A percentile compares a stretch with the other conserved stretches of the same genome.
phyloP scores from a whole-genome alignment of 257 asterid genomes.

The Solanum ossicruentum region DNA sequence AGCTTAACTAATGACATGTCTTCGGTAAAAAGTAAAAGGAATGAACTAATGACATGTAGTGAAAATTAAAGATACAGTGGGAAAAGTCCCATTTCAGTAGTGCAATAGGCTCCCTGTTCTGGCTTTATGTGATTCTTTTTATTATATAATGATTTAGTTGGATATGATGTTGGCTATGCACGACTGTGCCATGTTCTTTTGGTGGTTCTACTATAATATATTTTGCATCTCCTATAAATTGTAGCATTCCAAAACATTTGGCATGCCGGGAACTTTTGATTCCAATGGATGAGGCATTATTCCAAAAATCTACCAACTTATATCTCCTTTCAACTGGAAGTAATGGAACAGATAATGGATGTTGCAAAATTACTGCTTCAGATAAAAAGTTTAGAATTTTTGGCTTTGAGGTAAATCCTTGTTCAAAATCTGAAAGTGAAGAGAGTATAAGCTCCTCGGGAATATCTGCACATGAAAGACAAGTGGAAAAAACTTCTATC shows the following conservation, averaged over 20 bases:
- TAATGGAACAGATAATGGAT: not conserved
- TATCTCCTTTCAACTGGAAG: not conserved
- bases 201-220: not conserved
- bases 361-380: not conserved
- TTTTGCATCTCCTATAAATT: not conserved
- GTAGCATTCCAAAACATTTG: not conserved
- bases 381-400: conserved; percentile 6
- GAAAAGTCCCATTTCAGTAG: not conserved
- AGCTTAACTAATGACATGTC: not conserved
- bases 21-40: not conserved
- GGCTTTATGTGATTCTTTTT: not conserved
- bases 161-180: not conserved
- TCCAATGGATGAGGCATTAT: not conserved
- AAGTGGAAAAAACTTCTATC: not conserved
- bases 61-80: not conserved
- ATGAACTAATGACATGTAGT: not conserved
- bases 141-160: not conserved
- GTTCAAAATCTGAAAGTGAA: not conserved
- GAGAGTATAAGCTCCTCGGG: not conserved
- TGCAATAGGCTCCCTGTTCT: not conserved
- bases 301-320: not conserved
- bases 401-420: conserved; percentile 8
- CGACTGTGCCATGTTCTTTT: not conserved
- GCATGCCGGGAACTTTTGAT: not conserved
- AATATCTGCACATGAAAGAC: not conserved